Base-by-base conservation (phyloP, 2,329 filamentous ascomycete genomes). In the Fusarium luffae region DNA sequence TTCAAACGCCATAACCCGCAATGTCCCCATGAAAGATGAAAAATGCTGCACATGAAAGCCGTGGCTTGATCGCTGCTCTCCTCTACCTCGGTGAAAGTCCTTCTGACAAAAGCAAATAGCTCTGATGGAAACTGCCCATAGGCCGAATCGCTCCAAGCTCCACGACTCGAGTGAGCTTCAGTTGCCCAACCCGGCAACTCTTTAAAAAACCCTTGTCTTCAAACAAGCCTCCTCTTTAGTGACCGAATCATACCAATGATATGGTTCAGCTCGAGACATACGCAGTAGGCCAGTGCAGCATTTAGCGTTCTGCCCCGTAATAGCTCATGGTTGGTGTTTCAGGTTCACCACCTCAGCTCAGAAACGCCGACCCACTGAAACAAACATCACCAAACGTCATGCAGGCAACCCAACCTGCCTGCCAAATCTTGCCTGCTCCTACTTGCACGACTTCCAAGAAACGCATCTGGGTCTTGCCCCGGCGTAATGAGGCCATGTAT, bases 381-480 rank as follows among this genome's bases (percentile, higher is more conserved):
- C 55, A 69, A 72, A 67, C 63, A 64, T 74, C 71, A 54, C 59
- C 63, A 64, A 71, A 72, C 66, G 66, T 65, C 72, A 72, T 72
- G 61, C 56, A 50, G 51, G 52, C 50, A 49, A 25, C 40, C 68
- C 51, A 37, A 43, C 51, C 42, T 30, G 54, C 41, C 52, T 52
- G 32, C n/a, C 34, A 34, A 44, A 43, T 60, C 59, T 68, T 41
- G 58, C 40, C 55, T 63, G 32, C 27, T 68, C 49, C 51, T 43
- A 66, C 47, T 62, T 59, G 46, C 66, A 64, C 51, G 42, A 66
- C 47, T 65, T 59, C 47, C 66, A 64, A 69, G 63, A 74, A 63
- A 69, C 44, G 58, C 34, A 41, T 59, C 54, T 44, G 52, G 58
- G 44, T 57, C 57, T 54, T 43, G 48, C 51, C 50, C 58, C 47